Evolutionary conservation across 495 filamentous ascomycete genomes (phyloP).

Genomic region (Astrothelium subdiscretum): DNA sequence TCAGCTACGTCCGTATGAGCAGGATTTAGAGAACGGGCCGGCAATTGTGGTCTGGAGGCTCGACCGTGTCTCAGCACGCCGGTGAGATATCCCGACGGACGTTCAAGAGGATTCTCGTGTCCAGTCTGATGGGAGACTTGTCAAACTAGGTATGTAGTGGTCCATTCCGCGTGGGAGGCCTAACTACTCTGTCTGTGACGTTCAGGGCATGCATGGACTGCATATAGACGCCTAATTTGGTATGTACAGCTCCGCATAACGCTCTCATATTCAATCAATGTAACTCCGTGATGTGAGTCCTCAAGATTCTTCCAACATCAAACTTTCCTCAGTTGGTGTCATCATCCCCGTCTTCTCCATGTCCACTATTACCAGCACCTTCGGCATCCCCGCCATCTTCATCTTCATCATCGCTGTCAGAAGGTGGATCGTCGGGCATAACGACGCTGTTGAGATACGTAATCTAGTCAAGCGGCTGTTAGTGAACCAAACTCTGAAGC

Average conservation of each 20-base stretch:
- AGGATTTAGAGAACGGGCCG: background rate
- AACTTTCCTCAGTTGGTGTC: constrained; percentile 11
- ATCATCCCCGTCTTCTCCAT: constrained; percentile 5
- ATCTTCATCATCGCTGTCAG: constrained; percentile 2
- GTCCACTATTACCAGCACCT: background rate
- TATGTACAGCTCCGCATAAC: too few species aligned
- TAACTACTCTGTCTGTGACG: too few species aligned
- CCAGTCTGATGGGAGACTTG: background rate
- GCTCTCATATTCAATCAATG: too few species aligned
- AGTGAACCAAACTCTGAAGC: background rate
- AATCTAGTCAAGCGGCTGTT: constrained; percentile 19
- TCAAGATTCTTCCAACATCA: too few species aligned
- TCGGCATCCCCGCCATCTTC: constrained; percentile 17
- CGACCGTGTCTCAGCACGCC: background rate
- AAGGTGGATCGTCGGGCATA: constrained; percentile 27
- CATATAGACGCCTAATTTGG: too few species aligned
- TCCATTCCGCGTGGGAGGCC: too few species aligned
- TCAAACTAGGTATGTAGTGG: too few species aligned
- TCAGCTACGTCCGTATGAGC: background rate
- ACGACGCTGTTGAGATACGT: constrained; percentile 35
- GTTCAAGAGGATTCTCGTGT: background rate
- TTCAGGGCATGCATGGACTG: too few species aligned
- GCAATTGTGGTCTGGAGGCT: background rate
- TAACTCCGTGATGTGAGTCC: too few species aligned
- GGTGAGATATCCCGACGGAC: background rate